Conservation (phyloP, 139 green algal species). For the Picochlorum sp. region DNA sequence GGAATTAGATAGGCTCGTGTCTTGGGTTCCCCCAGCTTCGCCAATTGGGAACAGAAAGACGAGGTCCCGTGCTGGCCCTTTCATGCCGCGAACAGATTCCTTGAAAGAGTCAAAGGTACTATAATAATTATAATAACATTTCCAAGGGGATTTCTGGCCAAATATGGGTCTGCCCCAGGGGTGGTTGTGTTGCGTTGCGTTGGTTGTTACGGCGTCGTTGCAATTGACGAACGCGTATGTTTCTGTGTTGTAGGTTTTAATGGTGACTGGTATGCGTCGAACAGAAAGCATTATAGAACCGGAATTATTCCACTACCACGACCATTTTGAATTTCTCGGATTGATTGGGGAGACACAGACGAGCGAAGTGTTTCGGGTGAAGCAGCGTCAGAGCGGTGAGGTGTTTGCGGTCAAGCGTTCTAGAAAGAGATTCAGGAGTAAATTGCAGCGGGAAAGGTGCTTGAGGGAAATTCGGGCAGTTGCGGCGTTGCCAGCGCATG, state of each 20-base stretch:
- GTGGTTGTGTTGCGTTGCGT: not conserved
- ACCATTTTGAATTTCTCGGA: conserved; percentile 63
- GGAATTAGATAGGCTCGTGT: conserved; percentile 3
- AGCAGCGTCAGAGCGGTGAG: conserved; percentile 33
- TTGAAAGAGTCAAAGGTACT: conserved; percentile 13
- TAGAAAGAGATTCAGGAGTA: conserved; percentile 28
- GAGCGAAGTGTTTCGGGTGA: conserved; percentile 54
- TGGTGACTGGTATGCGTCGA: conserved; percentile 51
- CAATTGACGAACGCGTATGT: not conserved
- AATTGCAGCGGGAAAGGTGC: conserved; percentile 40
- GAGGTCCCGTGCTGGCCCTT: not conserved
- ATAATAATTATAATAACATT: no score
- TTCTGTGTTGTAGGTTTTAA: conserved; percentile 34
- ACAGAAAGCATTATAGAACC: conserved; percentile 41
- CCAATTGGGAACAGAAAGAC: not conserved
- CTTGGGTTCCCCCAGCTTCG: not conserved
- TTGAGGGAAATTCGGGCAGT: conserved; percentile 62
- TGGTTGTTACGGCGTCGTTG: not conserved
- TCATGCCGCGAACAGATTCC: not conserved
- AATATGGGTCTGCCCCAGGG: not conserved
- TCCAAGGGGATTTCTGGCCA: no score
- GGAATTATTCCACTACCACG: conserved; percentile 53
- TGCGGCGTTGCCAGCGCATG: conserved; percentile 44
- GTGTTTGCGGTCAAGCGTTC: conserved; percentile 53
- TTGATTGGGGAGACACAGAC: conserved; percentile 46